phyloP scores from a whole-genome alignment of 2,329 filamentous ascomycete species.

The Capronia coronata region DNA sequence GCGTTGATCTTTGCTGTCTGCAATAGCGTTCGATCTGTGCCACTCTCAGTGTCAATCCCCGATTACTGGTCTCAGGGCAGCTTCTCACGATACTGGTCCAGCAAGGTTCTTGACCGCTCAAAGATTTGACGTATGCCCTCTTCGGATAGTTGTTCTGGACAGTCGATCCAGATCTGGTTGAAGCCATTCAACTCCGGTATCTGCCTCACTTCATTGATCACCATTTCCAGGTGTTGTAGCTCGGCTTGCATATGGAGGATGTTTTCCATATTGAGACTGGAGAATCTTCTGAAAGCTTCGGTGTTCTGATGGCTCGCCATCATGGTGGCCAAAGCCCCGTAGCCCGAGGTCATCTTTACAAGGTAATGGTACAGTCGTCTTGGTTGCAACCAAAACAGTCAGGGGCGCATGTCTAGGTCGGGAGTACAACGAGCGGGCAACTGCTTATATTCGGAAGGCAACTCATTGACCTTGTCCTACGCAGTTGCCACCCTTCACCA shows the following conservation, averaged over 20 bases:
- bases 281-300: conserved; percentile 24
- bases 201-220: conserved; percentile 21
- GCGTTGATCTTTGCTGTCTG: conserved; percentile 22
- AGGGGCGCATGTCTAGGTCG: conserved; percentile 11
- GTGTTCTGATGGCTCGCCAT: conserved; percentile 21
- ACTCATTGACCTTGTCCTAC: conserved; percentile 13
- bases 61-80: neutral
- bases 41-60: conserved; percentile 9
- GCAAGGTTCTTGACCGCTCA: conserved; percentile 22
- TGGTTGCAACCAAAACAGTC: conserved; percentile 2
- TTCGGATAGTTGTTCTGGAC: conserved; percentile 20
- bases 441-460: conserved; percentile 18
- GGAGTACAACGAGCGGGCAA: conserved; percentile 17
- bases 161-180: conserved; percentile 22
- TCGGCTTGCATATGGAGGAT: conserved; percentile 27
- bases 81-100: conserved; percentile 23
- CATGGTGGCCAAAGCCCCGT: conserved; percentile 22
- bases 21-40: conserved; percentile 21
- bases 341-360: conserved; percentile 21
- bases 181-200: conserved; percentile 20
- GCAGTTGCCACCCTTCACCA: conserved; percentile 1
- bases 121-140: conserved; percentile 20
- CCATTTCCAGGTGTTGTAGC: conserved; percentile 21
- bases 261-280: conserved; percentile 20
- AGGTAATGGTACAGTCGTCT: neutral